phyloP scores from a whole-genome alignment of 2,329 filamentous ascomycete genomes.

The Calonectria montana region DNA sequence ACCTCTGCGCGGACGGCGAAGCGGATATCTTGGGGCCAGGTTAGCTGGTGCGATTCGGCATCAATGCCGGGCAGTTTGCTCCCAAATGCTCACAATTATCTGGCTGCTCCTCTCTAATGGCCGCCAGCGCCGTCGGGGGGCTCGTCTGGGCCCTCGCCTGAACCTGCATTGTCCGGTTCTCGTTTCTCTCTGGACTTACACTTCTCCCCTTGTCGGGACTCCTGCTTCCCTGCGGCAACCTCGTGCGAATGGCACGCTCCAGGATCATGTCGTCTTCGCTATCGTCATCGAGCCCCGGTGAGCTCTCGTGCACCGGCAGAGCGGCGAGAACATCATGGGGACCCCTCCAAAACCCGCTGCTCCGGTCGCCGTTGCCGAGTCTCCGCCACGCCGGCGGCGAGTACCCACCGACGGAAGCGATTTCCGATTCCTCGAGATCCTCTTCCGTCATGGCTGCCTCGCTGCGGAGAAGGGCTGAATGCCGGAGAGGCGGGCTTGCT shows the following conservation, averaged over 20 bases:
- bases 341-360: constrained; percentile 70
- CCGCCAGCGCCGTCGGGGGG: constrained; percentile 33
- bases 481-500: constrained; percentile 51
- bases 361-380: constrained; percentile 69
- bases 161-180: constrained; percentile 53
- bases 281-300: constrained; percentile 40
- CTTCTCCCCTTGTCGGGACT: constrained; percentile 65
- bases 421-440: constrained; percentile 57
- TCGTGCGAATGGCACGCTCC: constrained; percentile 64
- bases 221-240: constrained; percentile 65
- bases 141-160: constrained; percentile 41
- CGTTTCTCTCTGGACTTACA: constrained; percentile 59
- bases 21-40: constrained; percentile 74
- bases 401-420: constrained; percentile 65
- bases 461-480: constrained; percentile 48
- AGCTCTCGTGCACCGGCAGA: constrained; percentile 46
- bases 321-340: constrained; percentile 64
- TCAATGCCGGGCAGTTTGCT: background rate
- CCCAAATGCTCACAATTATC: constrained; percentile 62
- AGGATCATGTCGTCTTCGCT: constrained; percentile 56
- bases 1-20: constrained; percentile 90
- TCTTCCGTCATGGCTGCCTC: constrained; percentile 49
- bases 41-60: background rate
- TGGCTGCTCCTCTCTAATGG: constrained; percentile 42
- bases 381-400: constrained; percentile 71